Evolutionary conservation across 2,329 filamentous ascomycete genomes (phyloP).

Genomic region (Exophiala lecanii-corni): DNA sequence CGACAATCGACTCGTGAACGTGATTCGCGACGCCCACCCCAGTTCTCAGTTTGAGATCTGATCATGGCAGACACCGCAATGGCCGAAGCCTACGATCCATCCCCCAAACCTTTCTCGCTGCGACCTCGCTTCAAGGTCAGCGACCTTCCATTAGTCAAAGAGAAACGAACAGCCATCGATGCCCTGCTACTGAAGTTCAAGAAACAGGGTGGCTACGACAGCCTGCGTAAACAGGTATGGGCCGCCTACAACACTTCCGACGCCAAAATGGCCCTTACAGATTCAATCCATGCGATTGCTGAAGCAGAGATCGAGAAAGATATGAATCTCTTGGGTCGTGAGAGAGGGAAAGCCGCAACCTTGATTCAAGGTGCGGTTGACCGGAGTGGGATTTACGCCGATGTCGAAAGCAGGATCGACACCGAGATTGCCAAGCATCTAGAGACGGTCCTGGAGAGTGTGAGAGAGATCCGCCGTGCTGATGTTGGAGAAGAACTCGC

Average conservation of each 20-base stretch:
- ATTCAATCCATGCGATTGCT: constrained; percentile 51
- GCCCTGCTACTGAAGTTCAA: constrained; percentile 59
- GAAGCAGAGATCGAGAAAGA: constrained; percentile 60
- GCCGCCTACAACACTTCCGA: constrained; percentile 53
- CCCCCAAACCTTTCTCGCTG: constrained; percentile 19
- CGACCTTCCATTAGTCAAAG: constrained; percentile 56
- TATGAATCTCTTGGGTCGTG: constrained; percentile 56
- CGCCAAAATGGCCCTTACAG: constrained; percentile 48
- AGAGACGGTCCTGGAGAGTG: constrained; percentile 48
- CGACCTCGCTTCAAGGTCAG: constrained; percentile 52
- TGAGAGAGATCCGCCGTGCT: constrained; percentile 53
- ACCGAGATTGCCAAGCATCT: constrained; percentile 52
- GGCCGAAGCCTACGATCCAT: not conserved
- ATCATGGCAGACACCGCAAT: not conserved
- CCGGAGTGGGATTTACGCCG: constrained; percentile 58
- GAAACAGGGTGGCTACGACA: constrained; percentile 63
- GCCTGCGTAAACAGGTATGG: constrained; percentile 57
- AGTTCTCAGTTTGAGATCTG: too few species aligned
- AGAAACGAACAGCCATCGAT: constrained; percentile 57
- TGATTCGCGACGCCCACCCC: too few species aligned
- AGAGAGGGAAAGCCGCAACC: constrained; percentile 58
- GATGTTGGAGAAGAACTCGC: constrained; percentile 56
- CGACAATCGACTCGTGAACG: too few species aligned
- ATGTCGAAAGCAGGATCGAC: constrained; percentile 52
- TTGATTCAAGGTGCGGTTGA: constrained; percentile 62